Base-by-base conservation (phyloP, 106 monocot species). In the Dendrobium huoshanense region DNA sequence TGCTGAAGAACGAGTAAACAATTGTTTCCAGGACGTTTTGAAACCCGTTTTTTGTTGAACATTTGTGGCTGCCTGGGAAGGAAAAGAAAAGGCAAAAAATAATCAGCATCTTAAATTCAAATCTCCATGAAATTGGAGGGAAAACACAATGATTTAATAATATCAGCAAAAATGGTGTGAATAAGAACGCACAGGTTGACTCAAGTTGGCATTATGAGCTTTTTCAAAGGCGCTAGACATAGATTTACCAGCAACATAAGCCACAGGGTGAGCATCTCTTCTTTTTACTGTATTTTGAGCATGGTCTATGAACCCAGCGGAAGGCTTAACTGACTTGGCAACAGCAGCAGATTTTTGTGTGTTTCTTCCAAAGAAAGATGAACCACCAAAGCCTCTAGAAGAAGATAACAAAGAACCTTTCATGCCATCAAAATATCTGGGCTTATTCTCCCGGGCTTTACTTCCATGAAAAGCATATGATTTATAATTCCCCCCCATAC, bases 1-100 rank as follows among this genome's bases (percentile, higher is more conserved):
- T 48, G 89, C 33, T 72, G 88, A 79, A 49, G 92, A 89, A 72
- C 93, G 81, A 51, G 83, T 87, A 84, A 96, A 96, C 59, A 96
- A 84, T 22, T 93, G 96, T 81, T 89, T 93, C 96, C 93, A 96
- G 17, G 91, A 85, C 77, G 91, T 96, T 78, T 91, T 93, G 5
- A 76, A 85, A 31, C 61, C 82, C 54, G 80, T 77, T 45, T 77
- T 51, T 15, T 48, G 70, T 67, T 88, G 88, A 40, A 58, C 73
- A 79, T 89, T 77, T 45, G 85, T 67, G 25, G 75, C 72, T 44
- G 82, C 88, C 93, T 92, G 80, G 41, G 19, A 20, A 77, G 33
- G 10, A 56, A 48, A 43, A 58, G 41, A 80, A 55, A 41, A 19
- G 25, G 24, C 5, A 22, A 4, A 55, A 73, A 55, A n/a, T 3